phyloP scores from a whole-genome alignment of 106 monocot species.

The Dioscorea zingiberensis region DNA sequence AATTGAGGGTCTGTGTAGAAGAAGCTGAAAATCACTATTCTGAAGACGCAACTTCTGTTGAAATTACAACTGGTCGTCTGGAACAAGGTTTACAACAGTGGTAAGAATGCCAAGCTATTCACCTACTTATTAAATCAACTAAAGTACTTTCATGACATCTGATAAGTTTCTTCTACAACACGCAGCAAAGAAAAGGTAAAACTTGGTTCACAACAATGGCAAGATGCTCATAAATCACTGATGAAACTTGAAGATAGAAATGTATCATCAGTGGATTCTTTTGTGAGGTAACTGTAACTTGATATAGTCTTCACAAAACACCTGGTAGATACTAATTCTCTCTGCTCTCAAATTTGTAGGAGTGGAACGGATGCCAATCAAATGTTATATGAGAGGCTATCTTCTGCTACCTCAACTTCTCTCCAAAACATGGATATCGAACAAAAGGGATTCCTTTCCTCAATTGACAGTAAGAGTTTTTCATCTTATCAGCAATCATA shows the following conservation, averaged over 20 bases:
- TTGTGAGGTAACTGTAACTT: slow-evolving; percentile 43
- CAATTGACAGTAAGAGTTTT: slow-evolving; percentile 59
- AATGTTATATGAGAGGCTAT: slow-evolving; percentile 47
- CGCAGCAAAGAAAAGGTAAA: slow-evolving; percentile 36
- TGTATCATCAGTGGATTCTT: slow-evolving; percentile 40
- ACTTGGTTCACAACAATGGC: slow-evolving; percentile 51
- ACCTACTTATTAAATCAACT: background rate
- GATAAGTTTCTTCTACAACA: background rate
- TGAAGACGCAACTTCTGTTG: slow-evolving; percentile 33
- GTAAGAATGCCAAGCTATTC: slow-evolving; percentile 28
- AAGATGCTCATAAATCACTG: slow-evolving; percentile 53
- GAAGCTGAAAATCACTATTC: slow-evolving; percentile 50
- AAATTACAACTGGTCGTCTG: slow-evolving; percentile 29
- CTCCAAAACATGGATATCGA: slow-evolving; percentile 54
- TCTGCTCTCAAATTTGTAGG: slow-evolving; percentile 25
- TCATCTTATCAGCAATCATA: background rate
- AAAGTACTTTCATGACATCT: too few species aligned
- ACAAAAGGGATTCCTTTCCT: slow-evolving; percentile 56
- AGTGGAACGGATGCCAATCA: slow-evolving; percentile 57
- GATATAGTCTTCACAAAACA: background rate
- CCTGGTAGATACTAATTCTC: background rate
- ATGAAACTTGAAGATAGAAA: slow-evolving; percentile 35
- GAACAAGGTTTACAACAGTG: slow-evolving; percentile 49
- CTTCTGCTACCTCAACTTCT: slow-evolving; percentile 45
- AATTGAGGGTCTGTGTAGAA: slow-evolving; percentile 43